A percentile compares a stretch with the other conserved stretches of the same genome.
These are phyloP conservation scores for Metschnikowia picachoensis DNA, from an alignment of 805 yeast genomes.

Conservation along the genomic window DNA sequence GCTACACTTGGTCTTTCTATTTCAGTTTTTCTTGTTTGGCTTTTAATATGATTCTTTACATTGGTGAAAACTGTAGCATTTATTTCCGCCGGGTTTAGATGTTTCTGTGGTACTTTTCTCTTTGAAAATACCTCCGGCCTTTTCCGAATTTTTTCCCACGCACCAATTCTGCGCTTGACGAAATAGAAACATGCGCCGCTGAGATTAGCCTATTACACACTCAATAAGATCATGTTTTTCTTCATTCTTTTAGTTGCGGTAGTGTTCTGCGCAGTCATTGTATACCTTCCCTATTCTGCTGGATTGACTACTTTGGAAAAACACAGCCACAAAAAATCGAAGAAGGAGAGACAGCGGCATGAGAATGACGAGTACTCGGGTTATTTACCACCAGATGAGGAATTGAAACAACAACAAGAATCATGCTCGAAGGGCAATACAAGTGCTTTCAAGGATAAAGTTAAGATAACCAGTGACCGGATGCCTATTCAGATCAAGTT, in stretches of 20 bases:
- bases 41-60: too few relatives aligned
- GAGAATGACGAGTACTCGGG: slow-evolving; percentile 22
- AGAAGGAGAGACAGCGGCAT: slow-evolving; percentile 3
- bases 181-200: too few relatives aligned
- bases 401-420: slow-evolving; percentile 13
- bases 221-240: slow-evolving; percentile 27
- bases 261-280: slow-evolving; percentile 36
- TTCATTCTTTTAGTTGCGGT: slow-evolving; percentile 38
- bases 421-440: slow-evolving; percentile 11
- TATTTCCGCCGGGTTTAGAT: too few relatives aligned
- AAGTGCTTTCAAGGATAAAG: slow-evolving; percentile 26
- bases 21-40: too few relatives aligned
- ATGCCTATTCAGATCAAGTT: slow-evolving; percentile 35
- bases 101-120: too few relatives aligned
- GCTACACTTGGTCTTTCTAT: too few relatives aligned
- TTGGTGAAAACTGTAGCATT: too few relatives aligned
- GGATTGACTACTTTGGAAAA: slow-evolving; percentile 46
- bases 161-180: too few relatives aligned
- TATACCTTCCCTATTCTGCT: slow-evolving; percentile 46
- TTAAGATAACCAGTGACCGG: slow-evolving; percentile 33
- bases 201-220: too few relatives aligned
- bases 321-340: slow-evolving; percentile 17
- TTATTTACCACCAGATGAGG: slow-evolving; percentile 41
- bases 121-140: too few relatives aligned
- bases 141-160: too few relatives aligned